Base-by-base conservation (phyloP, 768 basidiomycete genomes). In the Calocybe gangraenosa region DNA sequence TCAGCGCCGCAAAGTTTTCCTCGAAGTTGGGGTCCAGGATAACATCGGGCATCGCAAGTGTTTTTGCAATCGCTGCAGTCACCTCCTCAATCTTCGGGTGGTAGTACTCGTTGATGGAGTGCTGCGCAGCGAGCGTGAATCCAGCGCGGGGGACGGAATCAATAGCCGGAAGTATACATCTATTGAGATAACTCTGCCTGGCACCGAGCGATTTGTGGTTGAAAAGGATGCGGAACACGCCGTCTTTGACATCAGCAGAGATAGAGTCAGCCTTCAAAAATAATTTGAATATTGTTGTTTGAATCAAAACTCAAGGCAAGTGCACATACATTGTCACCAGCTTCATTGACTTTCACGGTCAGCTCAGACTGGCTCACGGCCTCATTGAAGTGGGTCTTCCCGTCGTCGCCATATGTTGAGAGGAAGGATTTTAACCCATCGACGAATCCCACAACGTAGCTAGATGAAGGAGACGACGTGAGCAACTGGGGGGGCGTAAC, bases 161-260 rank as follows among this genome's bases (percentile, higher is more conserved):
- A 45, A 69, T 59, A 18, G 67, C 68, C 20, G 58, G 57, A 23
- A 62, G 49, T 31, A 69, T 50, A 17, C 41, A 46, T 19, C 63
- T 58, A 32, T 45, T 33, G 13, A 61, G 49, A 44, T 49, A 58
- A 45, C 41, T 55, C 44, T 58, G 54, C 53, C 67, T 68, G 53
- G 59, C 65, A 0, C 66, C 66, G n/a, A 71, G 61, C 17, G 51
- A 48, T 28, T 58, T 45, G 35, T 61, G 53, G 23, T 60, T 47
- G 59, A 71, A 69, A 34, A 72, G 60, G 44, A 72, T 68, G 48
- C 61, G 59, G 59, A 64, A 70, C 13, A 67, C 63, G 10, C 68
- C 68, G 17, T 67, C 66, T 44, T 62, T 63, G 49, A 72, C 57
- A 20, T 67, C 68, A 20, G 61, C 56, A 22, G 50, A 37, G 52